Conservation (phyloP, 2,329 filamentous ascomycete species). For the Erysiphe pulchra region DNA sequence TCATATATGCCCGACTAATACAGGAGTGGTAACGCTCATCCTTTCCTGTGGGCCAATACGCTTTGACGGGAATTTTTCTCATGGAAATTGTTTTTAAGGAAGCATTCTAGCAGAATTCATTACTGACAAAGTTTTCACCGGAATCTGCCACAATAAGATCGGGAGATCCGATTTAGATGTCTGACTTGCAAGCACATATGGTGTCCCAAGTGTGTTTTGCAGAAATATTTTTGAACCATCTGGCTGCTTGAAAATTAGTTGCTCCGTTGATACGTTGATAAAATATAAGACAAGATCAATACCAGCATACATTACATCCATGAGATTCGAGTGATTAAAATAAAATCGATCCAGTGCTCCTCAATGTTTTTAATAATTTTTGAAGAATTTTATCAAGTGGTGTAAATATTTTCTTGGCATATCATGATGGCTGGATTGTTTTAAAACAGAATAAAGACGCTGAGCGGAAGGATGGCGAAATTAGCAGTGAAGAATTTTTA, state of each 20-base stretch:
- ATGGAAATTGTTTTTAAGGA: background rate
- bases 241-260: background rate
- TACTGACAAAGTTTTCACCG: background rate
- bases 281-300: background rate
- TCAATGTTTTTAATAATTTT: background rate
- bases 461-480: background rate
- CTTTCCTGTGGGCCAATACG: background rate
- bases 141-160: background rate
- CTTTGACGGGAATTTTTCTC: background rate
- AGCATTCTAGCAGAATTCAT: background rate
- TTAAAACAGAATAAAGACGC: background rate
- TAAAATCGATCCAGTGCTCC: background rate
- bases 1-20: no score
- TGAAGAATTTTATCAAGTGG: background rate
- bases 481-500: background rate
- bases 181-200: background rate
- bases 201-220: background rate
- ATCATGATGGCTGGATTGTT: no score
- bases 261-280: background rate
- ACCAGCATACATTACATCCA: background rate
- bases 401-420: background rate
- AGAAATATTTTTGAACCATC: background rate
- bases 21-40: background rate
- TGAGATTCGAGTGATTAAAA: background rate
- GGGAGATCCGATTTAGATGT: background rate